Percentiles rank a stretch among this genome's conserved stretches.
These are phyloP conservation scores for Cladosporium velox DNA, from an alignment of 2,329 filamentous ascomycete genomes.

Conservation along the genomic window DNA sequence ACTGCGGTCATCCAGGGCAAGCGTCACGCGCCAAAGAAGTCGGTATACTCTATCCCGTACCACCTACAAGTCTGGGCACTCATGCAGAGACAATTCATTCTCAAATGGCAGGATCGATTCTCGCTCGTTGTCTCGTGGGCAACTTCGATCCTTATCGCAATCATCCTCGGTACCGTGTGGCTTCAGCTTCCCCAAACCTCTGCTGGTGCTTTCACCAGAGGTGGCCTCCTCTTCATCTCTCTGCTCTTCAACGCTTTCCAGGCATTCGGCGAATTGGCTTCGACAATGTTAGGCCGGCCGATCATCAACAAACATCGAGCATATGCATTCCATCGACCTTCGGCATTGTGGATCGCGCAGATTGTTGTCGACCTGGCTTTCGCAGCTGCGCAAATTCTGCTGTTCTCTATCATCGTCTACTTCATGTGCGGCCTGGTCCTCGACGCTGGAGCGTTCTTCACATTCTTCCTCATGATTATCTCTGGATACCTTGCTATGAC, in stretches of 20 bases:
- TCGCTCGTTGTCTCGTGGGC: constrained; percentile 73
- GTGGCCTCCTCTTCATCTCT: constrained; percentile 77
- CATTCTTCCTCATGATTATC: constrained; percentile 60
- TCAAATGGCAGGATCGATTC: constrained; percentile 85
- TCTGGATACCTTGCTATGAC: constrained; percentile 61
- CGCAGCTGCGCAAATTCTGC: constrained; percentile 66
- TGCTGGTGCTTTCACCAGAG: constrained; percentile 75
- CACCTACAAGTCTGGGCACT: constrained; percentile 79
- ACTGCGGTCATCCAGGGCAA: constrained; percentile 76
- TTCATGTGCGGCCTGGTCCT: constrained; percentile 72
- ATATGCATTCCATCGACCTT: constrained; percentile 80
- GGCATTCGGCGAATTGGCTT: constrained; percentile 74
- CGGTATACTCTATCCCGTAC: constrained; percentile 82
- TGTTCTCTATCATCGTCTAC: constrained; percentile 76
- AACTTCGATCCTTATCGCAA: constrained; percentile 70
- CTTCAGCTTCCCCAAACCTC: constrained; percentile 65
- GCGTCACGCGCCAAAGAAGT: constrained; percentile 69
- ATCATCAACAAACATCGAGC: constrained; percentile 84
- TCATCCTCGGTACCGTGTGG: constrained; percentile 79
- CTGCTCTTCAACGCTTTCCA: constrained; percentile 87
- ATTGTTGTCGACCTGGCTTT: constrained; percentile 75
- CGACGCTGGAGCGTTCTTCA: constrained; percentile 77
- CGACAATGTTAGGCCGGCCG: constrained; percentile 72
- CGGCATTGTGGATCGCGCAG: constrained; percentile 79
- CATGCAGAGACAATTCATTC: constrained; percentile 79